Conservation (phyloP, 192 early-diverging fungal genomes). For the Coemansia nantahalensis region DNA sequence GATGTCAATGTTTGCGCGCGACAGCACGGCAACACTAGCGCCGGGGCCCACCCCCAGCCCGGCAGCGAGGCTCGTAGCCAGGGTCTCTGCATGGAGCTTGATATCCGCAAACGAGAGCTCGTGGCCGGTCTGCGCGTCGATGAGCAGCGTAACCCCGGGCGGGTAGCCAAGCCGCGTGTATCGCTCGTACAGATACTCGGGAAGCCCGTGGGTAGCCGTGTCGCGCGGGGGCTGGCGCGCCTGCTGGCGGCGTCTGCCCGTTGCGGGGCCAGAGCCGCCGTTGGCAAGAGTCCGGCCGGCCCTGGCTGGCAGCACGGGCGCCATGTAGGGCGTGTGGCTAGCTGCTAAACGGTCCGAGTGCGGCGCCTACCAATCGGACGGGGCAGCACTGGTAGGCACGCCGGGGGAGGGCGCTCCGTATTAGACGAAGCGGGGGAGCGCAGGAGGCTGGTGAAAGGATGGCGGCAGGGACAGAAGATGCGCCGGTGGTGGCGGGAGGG, state of each 20-base stretch:
- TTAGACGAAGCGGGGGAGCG: too few relatives aligned
- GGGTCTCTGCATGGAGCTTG: background rate
- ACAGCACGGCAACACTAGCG: constrained; percentile 23
- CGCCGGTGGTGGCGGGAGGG: too few relatives aligned
- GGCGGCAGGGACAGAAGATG: too few relatives aligned
- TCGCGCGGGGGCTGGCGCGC: background rate
- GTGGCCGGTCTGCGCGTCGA: constrained; percentile 14
- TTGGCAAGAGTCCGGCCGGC: too few relatives aligned
- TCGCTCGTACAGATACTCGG: constrained; percentile 27
- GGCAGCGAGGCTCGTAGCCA: constrained; percentile 15
- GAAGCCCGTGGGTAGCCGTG: constrained; percentile 12
- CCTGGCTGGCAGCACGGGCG: too few relatives aligned
- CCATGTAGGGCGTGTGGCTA: too few relatives aligned
- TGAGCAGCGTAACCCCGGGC: constrained; percentile 10
- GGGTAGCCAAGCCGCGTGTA: constrained; percentile 13
- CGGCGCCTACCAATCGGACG: too few relatives aligned
- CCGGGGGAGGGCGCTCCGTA: too few relatives aligned
- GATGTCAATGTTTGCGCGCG: constrained; percentile 22
- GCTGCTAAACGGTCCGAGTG: too few relatives aligned
- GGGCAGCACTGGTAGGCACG: too few relatives aligned
- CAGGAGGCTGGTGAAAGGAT: too few relatives aligned
- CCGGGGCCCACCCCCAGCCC: constrained; percentile 1
- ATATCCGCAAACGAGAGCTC: constrained; percentile 16
- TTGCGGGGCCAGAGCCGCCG: too few relatives aligned
- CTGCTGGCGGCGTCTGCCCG: constrained; percentile 3